Conservation (phyloP, 768 basidiomycete species). For the Leccinum rimulosum region DNA sequence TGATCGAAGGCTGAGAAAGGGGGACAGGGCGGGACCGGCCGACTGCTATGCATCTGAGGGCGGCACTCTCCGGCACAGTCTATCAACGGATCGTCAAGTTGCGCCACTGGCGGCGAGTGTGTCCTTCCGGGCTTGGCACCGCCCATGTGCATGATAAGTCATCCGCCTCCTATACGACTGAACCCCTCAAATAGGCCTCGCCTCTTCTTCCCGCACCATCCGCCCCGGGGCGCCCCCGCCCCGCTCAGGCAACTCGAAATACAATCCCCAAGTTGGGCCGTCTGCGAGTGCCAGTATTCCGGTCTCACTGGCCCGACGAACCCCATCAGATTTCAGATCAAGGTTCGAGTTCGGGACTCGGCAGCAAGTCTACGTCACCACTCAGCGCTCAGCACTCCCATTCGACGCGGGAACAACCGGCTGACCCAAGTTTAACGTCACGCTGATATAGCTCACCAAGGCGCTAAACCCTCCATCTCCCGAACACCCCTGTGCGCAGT, state of each 20-base stretch:
- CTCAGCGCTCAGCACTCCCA: not conserved
- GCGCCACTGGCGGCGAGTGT: not conserved
- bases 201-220: not conserved
- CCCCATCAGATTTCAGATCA: not conserved
- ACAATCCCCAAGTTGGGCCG: constrained; percentile 5
- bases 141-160: not conserved
- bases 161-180: constrained; percentile 10
- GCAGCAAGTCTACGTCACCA: not conserved
- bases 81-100: not conserved
- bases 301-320: not conserved
- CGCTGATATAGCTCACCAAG: not conserved
- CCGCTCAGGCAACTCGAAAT: not conserved
- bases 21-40: not conserved
- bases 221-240: not conserved
- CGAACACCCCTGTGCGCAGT: not conserved
- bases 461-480: not conserved
- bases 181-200: constrained; percentile 3
- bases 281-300: constrained; percentile 5
- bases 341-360: not conserved
- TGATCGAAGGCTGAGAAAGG: not conserved
- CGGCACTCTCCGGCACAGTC: not conserved
- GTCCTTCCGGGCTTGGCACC: not conserved
- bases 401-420: not conserved
- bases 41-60: not conserved
- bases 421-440: not conserved